Conservation (phyloP, 305 asterid species). For the Andrographis paniculata region DNA sequence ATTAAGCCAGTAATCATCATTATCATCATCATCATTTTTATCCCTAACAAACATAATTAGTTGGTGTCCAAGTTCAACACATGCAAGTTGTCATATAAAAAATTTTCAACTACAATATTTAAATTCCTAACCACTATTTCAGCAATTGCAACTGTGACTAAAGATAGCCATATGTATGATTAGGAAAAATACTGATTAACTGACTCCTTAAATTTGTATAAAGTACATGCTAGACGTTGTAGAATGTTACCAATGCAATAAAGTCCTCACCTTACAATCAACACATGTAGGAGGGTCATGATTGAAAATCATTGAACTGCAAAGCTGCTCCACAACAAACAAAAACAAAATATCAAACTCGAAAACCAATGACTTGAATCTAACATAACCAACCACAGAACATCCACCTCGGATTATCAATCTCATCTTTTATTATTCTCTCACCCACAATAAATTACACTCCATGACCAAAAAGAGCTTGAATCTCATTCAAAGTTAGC, state of each 20-base stretch:
- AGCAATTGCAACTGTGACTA: slow-evolving; percentile 2
- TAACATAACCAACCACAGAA: background rate
- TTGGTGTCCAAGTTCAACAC: too few relatives aligned
- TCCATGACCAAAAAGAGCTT: too few relatives aligned
- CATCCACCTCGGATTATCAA: background rate
- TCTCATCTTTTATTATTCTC: slow-evolving; percentile 1
- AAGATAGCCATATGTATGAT: slow-evolving; percentile 1
- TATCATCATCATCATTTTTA: too few relatives aligned
- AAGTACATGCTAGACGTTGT: background rate
- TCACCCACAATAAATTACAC: background rate
- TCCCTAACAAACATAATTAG: too few relatives aligned
- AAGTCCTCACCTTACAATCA: slow-evolving; percentile 65
- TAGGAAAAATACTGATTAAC: slow-evolving; percentile 6
- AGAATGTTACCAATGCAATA: slow-evolving; percentile 14
- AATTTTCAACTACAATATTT: too few relatives aligned
- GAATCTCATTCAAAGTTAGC: too few relatives aligned
- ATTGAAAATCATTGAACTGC: slow-evolving; percentile 87
- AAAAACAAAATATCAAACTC: slow-evolving; percentile 16
- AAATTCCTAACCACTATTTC: background rate
- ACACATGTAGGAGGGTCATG: slow-evolving; percentile 81
- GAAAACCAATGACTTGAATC: background rate
- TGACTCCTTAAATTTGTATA: slow-evolving; percentile 3
- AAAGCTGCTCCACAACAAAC: slow-evolving; percentile 66
- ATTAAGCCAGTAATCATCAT: too few relatives aligned
- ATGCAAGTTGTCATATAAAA: too few relatives aligned